Evolutionary conservation across 208 protist genomes (phyloP).

Genomic region (Leishmania arabica): DNA sequence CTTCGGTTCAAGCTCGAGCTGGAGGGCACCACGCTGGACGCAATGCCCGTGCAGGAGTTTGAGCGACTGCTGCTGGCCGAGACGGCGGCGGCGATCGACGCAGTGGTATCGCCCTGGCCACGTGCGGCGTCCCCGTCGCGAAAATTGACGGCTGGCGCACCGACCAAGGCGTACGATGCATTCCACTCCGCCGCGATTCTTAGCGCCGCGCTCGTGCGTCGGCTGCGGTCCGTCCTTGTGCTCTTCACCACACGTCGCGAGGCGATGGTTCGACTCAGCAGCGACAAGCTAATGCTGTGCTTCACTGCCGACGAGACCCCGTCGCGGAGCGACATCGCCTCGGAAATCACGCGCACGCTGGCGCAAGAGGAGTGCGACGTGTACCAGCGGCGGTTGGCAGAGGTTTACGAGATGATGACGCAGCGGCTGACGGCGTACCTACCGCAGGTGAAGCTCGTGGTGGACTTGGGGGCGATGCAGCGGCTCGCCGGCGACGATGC

Average conservation of each 20-base stretch:
- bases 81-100: constrained; percentile 39
- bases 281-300: constrained; percentile 76
- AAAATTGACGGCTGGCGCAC: background rate
- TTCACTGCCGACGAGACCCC: constrained; percentile 48
- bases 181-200: constrained; percentile 69
- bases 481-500: constrained; percentile 42
- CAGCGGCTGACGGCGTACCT: constrained; percentile 55
- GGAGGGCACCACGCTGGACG: constrained; percentile 51
- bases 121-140: background rate
- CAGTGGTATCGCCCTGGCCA: constrained; percentile 11
- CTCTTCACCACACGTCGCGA: constrained; percentile 64
- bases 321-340: constrained; percentile 46
- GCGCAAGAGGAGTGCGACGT: constrained; percentile 47
- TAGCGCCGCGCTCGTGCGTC: constrained; percentile 40
- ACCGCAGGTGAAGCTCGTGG: constrained; percentile 44
- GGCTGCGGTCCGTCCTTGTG: constrained; percentile 53
- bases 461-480: constrained; percentile 49
- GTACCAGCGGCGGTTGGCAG: constrained; percentile 43
- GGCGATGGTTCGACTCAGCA: constrained; percentile 47
- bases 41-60: constrained; percentile 46
- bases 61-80: constrained; percentile 50
- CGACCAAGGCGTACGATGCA: constrained; percentile 14
- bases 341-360: constrained; percentile 40
- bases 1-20: constrained; percentile 75
- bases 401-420: constrained; percentile 43